phyloP scores from a whole-genome alignment of 495 filamentous ascomycete genomes.

The Staphylotrichum longicolle region DNA sequence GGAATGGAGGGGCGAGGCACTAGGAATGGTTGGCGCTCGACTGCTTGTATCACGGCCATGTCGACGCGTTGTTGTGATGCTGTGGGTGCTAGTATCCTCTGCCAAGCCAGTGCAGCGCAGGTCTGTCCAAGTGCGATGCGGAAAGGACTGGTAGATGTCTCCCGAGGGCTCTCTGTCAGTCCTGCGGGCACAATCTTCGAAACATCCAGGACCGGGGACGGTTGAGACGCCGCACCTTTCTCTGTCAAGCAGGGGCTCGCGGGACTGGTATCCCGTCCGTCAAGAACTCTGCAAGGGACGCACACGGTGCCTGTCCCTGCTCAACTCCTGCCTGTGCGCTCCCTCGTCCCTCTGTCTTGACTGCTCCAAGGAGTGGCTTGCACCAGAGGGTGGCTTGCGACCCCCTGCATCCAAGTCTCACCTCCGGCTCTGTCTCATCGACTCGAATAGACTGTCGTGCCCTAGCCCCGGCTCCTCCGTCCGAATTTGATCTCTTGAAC shows the following conservation, averaged over 20 bases:
- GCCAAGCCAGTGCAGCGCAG: neutral
- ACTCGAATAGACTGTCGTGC: neutral
- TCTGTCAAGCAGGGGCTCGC: neutral
- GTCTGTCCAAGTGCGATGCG: neutral
- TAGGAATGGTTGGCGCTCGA: neutral
- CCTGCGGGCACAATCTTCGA: neutral
- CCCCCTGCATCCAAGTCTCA: constrained; percentile 13
- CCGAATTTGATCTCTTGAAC: neutral
- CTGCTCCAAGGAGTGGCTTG: neutral
- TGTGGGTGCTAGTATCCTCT: neutral
- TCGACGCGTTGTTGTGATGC: neutral
- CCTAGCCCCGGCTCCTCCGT: neutral
- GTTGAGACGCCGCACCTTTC: constrained; percentile 7
- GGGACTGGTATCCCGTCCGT: neutral
- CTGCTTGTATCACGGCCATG: neutral
- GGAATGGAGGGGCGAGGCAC: neutral
- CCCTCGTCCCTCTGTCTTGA: neutral
- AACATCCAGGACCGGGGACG: neutral
- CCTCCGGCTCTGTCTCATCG: neutral
- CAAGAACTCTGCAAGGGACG: neutral
- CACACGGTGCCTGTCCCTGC: neutral
- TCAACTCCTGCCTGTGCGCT: neutral
- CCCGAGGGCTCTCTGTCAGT: neutral
- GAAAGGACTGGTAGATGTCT: neutral
- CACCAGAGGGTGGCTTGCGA: neutral